Evolutionary conservation across 176 grass and related monocot species (phyloP), one percentile per base, ranked within the genome.

Genomic region (Secale cereale): DNA sequence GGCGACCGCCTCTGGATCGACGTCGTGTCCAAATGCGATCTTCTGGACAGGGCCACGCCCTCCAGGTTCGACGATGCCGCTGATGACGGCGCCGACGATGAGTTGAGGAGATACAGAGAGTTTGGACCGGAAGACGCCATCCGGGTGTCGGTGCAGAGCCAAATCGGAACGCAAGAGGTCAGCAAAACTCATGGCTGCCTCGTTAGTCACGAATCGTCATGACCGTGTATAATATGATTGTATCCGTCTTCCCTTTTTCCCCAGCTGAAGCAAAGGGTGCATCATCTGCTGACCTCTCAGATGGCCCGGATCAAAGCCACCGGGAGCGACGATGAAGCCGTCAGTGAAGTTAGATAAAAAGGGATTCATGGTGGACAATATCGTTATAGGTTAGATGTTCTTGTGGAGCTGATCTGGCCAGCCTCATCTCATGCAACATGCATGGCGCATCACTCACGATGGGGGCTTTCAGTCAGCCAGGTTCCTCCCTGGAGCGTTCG

Each of bases 11-110:
- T 95, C 9, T 98, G 96, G 96, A 35, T 98, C 16, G 90, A 98
- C 86, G 93, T 94, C 19, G 52, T 98, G 85, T 98, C 96, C 22
- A 98, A 98, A 90, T 95, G 88, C 0, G 93, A 98, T 93, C 86
- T 98, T 60, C 76, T 95, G 65, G 86, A 83, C 76, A 87, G 87
- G n/a, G 89, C 73, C 8, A 27, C 72, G 7, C 67, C 52, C 22
- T 45, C 46, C 40, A 81, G 33, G 11, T 66, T 78, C 8, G 75
- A 79, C 0, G 4, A 12, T 17, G 25, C 48, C 16, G 16, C 33
- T 8, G 82, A 85, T 39, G 88, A 90, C 31, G 87, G 89, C 2
- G 2, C 22, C 8, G 82, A 85, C n/a, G 88, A 90, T 31, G 87
- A 92, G 9, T 39, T 85, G 6, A 75, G n/a, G 35, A 80, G 66